Base-by-base conservation (phyloP, 257 asterid species). In the Solanum sparsipilum region DNA sequence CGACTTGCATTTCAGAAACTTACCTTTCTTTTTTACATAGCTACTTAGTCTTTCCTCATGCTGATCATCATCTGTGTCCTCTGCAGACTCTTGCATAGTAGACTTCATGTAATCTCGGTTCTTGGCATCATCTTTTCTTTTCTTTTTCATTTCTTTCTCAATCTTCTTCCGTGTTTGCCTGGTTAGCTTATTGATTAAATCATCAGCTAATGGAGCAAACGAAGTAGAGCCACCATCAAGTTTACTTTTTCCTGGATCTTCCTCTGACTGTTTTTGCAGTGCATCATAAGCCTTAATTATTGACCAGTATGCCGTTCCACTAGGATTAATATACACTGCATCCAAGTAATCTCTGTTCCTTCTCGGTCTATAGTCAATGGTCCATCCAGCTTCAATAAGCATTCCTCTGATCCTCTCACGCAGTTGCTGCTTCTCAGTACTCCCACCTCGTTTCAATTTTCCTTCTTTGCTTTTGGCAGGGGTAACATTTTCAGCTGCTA, bases 291-390 rank as follows among this genome's bases (percentile, higher is more conserved):
- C 99, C 94, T 96, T 95, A 68, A 95, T 93, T 84, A 97, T 96
- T 16, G 99, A 97, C 99, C 99, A 97, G 90, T 95, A 96, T 31
- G 98, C 98, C 32, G 99, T 97, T 92, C 99, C 99, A 86, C 78
- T 88, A 23, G 98, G 98, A 84, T 91, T 94, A 76, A 96, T 96
- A 86, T 97, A 97, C 73, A 97, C 99, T 60, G 99, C 98, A 93
- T 97, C 99, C 74, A 93, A 93, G 92, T 97, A 97, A 87, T 97
- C 99, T 89, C 99, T 92, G 90, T 95, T 95, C 90, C 93, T 91
- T 92, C 99, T 93, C n/a, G 99, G 99, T 84, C 99, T 93, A 87
- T 96, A 94, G 91, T 97, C 99, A 88, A 97, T 96, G 36, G 92
- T 92, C 99, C 99, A 97, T 27, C 99, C 98, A 20, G 96, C 88